Base-by-base conservation (phyloP, 169 alveolate genomes). In the Plasmodium vivax region DNA sequence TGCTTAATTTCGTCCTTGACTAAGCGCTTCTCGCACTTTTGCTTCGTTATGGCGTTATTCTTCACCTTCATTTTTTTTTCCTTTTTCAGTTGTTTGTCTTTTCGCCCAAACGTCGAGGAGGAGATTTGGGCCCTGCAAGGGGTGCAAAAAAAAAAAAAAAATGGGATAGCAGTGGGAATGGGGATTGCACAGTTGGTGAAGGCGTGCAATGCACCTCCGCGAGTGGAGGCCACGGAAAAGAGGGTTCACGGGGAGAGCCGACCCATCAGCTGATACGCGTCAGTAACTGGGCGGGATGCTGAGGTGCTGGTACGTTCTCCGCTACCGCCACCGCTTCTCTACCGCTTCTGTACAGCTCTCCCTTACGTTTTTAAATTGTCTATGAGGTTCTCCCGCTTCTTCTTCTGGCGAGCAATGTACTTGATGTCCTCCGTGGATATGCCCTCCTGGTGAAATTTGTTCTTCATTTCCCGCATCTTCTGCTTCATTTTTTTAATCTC, bases 401-500 rank as follows among this genome's bases (percentile, higher is more conserved):
- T 84, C 45, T 84, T 84, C 75, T 84, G 93, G 16, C 51, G 54
- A 30, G 73, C 51, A 38, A 84, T 84, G 72, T 84, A 84, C 75
- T 84, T 72, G 14, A 84, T 84, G 36, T 84, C 93, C 56, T 84
- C 72, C 12, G 83, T 71, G 10, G 93, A 84, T 23, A 84, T 38
- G 2, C 93, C 93, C 62, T 84, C 56, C 75, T 84, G 93, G 34
- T 84, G 84, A 34, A 84, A 84, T 72, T 84, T 84, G 72, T 84
- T 84, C 19, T 72, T 84, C 84, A 84, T 71, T 84, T 84, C 93
- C n/a, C 93, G 43, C 84, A 84, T 71, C 36, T 84, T 84, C 5
- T 84, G 93, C 72, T 84, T 84, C 84, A 84, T 84, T 84, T 84
- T 84, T 84, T 84, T 84, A 73, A 84, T 84, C 10, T 84, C 93